Evolutionary conservation across 2,329 filamentous ascomycete species (phyloP).

Genomic region (Escovopsis weberi): DNA sequence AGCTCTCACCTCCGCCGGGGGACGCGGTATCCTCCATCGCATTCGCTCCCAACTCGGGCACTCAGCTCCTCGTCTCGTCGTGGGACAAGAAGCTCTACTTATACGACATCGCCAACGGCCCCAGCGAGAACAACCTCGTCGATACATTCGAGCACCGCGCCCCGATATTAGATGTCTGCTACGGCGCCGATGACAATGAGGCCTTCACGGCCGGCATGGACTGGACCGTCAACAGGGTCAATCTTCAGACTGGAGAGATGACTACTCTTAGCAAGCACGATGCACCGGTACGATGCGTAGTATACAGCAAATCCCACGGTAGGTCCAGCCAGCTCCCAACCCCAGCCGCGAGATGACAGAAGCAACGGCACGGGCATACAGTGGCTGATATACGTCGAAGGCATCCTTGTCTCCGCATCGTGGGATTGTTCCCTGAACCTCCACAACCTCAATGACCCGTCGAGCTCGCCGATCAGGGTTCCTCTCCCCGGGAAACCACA

Average conservation of each 20-base stretch:
- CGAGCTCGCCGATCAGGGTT: conserved; percentile 45
- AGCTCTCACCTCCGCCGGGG: conserved; percentile 65
- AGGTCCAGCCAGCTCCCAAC: conserved; percentile 12
- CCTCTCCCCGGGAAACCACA: conserved; percentile 76
- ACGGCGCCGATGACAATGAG: conserved; percentile 67
- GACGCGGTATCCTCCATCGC: conserved; percentile 79
- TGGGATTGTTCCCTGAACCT: conserved; percentile 90
- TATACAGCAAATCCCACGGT: conserved; percentile 64
- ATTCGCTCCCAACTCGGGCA: conserved; percentile 66
- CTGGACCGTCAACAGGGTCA: conserved; percentile 62
- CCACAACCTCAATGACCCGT: conserved; percentile 47
- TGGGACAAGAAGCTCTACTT: conserved; percentile 91
- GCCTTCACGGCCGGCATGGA: conserved; percentile 81
- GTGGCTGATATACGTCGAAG: conserved; percentile 19
- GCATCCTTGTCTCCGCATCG: conserved; percentile 72
- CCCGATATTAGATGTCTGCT: conserved; percentile 84
- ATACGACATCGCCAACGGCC: conserved; percentile 56
- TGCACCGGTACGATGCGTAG: conserved; percentile 67
- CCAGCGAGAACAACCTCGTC: conserved; percentile 42
- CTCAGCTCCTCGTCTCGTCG: conserved; percentile 73
- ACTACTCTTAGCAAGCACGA: conserved; percentile 65
- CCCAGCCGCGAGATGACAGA: background rate
- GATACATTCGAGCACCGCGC: conserved; percentile 67
- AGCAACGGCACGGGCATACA: background rate
- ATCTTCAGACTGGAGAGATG: conserved; percentile 58